phyloP scores from a whole-genome alignment of 2,329 filamentous ascomycete genomes.

The Monosporascus sp. region DNA sequence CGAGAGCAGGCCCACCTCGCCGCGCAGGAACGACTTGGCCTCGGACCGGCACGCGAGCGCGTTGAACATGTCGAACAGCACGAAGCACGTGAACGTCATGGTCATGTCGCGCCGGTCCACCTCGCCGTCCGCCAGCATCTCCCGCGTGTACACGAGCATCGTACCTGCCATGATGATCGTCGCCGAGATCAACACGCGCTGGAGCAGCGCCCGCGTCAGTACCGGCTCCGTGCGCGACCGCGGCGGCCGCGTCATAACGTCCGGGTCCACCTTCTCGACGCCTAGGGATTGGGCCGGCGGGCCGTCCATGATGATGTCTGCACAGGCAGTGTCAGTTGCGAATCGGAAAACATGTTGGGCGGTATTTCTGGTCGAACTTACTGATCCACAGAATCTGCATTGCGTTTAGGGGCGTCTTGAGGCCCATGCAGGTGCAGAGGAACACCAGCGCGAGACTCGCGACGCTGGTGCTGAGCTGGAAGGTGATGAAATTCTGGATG shows the following conservation, averaged over 20 bases:
- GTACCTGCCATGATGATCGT: constrained; percentile 89
- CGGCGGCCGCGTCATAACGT: constrained; percentile 88
- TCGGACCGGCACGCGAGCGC: constrained; percentile 89
- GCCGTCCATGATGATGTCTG: constrained; percentile 99
- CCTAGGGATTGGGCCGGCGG: constrained; percentile 95
- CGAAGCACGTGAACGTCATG: constrained; percentile 99
- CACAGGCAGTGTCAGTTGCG: constrained; percentile 4
- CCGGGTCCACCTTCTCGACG: constrained; percentile 88
- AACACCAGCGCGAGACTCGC: constrained; percentile 88
- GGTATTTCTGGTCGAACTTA: constrained; percentile 42
- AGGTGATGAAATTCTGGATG: constrained; percentile 98
- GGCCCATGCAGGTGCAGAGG: constrained; percentile 85
- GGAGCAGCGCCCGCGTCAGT: constrained; percentile 76
- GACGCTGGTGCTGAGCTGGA: constrained; percentile 95
- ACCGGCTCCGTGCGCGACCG: constrained; percentile 80
- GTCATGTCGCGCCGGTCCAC: constrained; percentile 94
- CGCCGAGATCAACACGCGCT: constrained; percentile 81
- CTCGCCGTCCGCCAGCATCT: constrained; percentile 78
- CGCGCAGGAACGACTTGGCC: constrained; percentile 79
- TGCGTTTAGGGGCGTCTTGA: constrained; percentile 92
- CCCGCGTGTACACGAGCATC: constrained; percentile 81
- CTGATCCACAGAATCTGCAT: constrained; percentile 99
- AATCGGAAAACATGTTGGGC: too few relatives aligned
- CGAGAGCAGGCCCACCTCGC: constrained; percentile 75
- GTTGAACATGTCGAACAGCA: constrained; percentile 99